A percentile compares a stretch with the other conserved stretches of the same genome.
These are phyloP conservation scores for Suhomyces sp. DNA, from an alignment of 805 yeast species.

Conservation along the genomic window DNA sequence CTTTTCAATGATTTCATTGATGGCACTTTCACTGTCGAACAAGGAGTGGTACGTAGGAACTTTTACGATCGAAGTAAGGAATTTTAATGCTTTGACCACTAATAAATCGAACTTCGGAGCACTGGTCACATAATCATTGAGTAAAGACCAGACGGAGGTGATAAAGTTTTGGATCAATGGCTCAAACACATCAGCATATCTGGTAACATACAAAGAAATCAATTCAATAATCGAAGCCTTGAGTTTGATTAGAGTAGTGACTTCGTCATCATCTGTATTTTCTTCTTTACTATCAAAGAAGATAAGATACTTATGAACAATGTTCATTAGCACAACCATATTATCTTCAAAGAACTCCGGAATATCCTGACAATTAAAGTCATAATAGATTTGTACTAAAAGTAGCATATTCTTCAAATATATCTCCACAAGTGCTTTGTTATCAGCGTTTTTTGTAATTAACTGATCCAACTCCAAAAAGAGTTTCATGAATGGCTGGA, in stretches of 20 bases:
- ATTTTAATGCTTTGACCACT: constrained; percentile 75
- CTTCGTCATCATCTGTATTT: constrained; percentile 54
- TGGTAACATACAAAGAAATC: constrained; percentile 77
- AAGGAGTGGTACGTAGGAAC: constrained; percentile 60
- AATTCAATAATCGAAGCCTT: constrained; percentile 84
- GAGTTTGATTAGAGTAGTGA: constrained; percentile 65
- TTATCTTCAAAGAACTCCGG: constrained; percentile 98
- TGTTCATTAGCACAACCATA: constrained; percentile 68
- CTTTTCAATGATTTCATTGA: constrained; percentile 75
- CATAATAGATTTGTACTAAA: constrained; percentile 80
- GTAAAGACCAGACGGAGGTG: constrained; percentile 75
- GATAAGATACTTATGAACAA: constrained; percentile 75
- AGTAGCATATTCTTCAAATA: constrained; percentile 69
- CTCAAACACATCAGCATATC: constrained; percentile 92
- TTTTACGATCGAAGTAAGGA: constrained; percentile 77
- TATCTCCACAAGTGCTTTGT: constrained; percentile 51
- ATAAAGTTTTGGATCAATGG: constrained; percentile 73
- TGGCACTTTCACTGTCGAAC: constrained; percentile 51
- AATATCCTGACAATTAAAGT: constrained; percentile 94
- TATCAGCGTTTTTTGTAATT: constrained; percentile 45
- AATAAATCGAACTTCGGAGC: constrained; percentile 81
- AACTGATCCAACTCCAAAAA: constrained; percentile 64
- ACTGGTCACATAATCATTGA: constrained; percentile 56
- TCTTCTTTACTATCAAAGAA: constrained; percentile 43
- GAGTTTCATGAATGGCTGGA: constrained; percentile 71